These are phyloP conservation scores for Williopsis jadinii DNA, from an alignment of 1,139 yeast genomes.

Conservation along the genomic window DNA sequence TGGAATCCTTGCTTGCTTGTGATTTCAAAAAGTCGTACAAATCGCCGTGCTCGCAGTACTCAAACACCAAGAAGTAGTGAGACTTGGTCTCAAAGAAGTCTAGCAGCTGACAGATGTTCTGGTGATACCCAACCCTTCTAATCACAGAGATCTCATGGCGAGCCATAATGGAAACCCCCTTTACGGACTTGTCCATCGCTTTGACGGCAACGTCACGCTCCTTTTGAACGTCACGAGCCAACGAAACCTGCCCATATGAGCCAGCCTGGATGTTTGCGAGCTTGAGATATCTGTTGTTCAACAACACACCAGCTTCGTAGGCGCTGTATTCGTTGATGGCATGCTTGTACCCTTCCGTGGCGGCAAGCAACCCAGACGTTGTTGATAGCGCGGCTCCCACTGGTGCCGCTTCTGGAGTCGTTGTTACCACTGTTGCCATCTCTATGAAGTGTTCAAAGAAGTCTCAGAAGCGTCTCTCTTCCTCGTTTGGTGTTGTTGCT, in stretches of 20 bases:
- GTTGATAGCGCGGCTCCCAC: background rate
- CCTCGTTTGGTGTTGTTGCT: too few relatives aligned
- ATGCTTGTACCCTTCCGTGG: too few relatives aligned
- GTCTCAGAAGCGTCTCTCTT: too few relatives aligned
- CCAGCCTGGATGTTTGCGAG: conserved; percentile 71
- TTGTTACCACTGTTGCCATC: background rate
- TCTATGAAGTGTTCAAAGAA: too few relatives aligned
- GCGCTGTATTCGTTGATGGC: conserved; percentile 10
- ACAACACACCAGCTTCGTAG: conserved; percentile 36
- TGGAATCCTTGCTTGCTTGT: conserved; percentile 29
- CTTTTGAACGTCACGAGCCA: conserved; percentile 51
- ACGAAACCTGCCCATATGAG: conserved; percentile 73
- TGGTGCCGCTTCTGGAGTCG: background rate
- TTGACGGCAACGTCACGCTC: conserved; percentile 60
- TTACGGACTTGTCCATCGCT: conserved; percentile 36
- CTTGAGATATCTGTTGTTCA: conserved; percentile 49
- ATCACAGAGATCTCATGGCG: conserved; percentile 63
- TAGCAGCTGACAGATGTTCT: conserved; percentile 50
- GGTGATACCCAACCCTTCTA: conserved; percentile 39
- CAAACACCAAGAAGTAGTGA: conserved; percentile 56
- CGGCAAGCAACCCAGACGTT: too few relatives aligned
- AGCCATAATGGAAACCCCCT: conserved; percentile 31
- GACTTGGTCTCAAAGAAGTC: conserved; percentile 60
- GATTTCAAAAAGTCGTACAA: conserved; percentile 72
- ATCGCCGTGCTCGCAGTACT: conserved; percentile 84